A percentile compares a stretch with the other conserved stretches of the same genome.
These are phyloP conservation scores for Limnanthes douglasii DNA, from an alignment of 345 rosid genomes.

Conservation along the genomic window DNA sequence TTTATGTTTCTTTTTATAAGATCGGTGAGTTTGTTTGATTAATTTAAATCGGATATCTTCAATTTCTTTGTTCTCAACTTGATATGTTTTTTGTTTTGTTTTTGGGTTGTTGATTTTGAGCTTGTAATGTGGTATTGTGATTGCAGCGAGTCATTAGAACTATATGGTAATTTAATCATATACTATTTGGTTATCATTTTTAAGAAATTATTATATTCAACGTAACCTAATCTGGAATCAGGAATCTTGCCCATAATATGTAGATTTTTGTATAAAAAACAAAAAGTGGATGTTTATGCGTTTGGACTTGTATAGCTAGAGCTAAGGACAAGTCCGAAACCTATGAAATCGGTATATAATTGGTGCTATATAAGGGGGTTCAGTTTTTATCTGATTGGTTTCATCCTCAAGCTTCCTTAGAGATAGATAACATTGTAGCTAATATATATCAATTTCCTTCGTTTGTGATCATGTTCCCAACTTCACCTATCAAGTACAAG, in stretches of 20 bases:
- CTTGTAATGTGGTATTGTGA: constrained; percentile 53
- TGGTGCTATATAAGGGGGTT: constrained; percentile 22
- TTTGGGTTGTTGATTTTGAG: constrained; percentile 67
- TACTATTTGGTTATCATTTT: background rate
- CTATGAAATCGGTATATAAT: too few relatives aligned
- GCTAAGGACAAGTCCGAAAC: constrained; percentile 40
- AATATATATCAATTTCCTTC: constrained; percentile 16
- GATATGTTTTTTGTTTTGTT: background rate
- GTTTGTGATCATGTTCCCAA: constrained; percentile 11
- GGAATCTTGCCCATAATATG: constrained; percentile 58
- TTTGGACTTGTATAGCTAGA: constrained; percentile 54
- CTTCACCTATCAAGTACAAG: constrained; percentile 23
- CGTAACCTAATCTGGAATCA: constrained; percentile 9
- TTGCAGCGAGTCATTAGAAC: constrained; percentile 30
- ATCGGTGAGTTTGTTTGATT: too few relatives aligned
- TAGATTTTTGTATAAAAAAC: constrained; percentile 26
- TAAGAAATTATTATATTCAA: too few relatives aligned
- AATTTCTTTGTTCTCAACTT: too few relatives aligned
- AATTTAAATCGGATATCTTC: too few relatives aligned
- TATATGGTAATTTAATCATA: constrained; percentile 24
- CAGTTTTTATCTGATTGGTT: constrained; percentile 31
- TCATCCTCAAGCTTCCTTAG: constrained; percentile 20
- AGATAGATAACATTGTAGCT: constrained; percentile 15
- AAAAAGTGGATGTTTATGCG: constrained; percentile 47
- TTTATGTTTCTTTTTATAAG: too few relatives aligned